Evolutionary conservation across 306 rosid genomes (phyloP).

Genomic region (Vigna mungo): DNA sequence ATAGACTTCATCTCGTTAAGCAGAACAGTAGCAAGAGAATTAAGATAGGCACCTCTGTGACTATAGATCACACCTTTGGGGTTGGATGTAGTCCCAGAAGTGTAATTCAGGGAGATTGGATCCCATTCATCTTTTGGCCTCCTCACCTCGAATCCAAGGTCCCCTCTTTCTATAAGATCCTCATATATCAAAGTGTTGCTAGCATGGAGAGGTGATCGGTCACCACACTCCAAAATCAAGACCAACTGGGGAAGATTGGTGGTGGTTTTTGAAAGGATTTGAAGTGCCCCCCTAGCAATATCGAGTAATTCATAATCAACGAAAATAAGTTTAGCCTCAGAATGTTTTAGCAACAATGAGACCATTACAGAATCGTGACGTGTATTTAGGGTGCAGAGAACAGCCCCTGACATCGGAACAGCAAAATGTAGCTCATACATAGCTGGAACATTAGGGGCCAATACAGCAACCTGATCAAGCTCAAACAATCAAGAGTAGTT

Average conservation of each 20-base stretch:
- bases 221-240: slow-evolving; percentile 60
- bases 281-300: slow-evolving; percentile 67
- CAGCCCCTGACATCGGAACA: slow-evolving; percentile 89
- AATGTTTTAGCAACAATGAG: slow-evolving; percentile 62
- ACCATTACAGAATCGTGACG: slow-evolving; percentile 76
- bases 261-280: slow-evolving; percentile 52
- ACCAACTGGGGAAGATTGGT: slow-evolving; percentile 58
- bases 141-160: slow-evolving; percentile 55
- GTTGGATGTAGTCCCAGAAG: slow-evolving; percentile 94
- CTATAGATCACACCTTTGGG: slow-evolving; percentile 91
- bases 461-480: slow-evolving; percentile 74
- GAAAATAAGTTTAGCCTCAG: slow-evolving; percentile 74
- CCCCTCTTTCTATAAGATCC: slow-evolving; percentile 62
- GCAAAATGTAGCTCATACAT: slow-evolving; percentile 90
- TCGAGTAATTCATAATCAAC: slow-evolving; percentile 66
- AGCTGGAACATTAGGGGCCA: slow-evolving; percentile 81
- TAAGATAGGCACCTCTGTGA: slow-evolving; percentile 92
- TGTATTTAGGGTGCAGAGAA: slow-evolving; percentile 74
- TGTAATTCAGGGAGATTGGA: slow-evolving; percentile 82
- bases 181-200: slow-evolving; percentile 59
- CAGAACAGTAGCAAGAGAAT: slow-evolving; percentile 68
- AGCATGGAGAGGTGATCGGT: slow-evolving; percentile 11
- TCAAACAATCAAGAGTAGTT: background rate
- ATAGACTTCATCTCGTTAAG: slow-evolving; percentile 69
- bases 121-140: slow-evolving; percentile 79